phyloP scores from a whole-genome alignment of 805 yeast genomes.

The Komagataella kurtzmanii region DNA sequence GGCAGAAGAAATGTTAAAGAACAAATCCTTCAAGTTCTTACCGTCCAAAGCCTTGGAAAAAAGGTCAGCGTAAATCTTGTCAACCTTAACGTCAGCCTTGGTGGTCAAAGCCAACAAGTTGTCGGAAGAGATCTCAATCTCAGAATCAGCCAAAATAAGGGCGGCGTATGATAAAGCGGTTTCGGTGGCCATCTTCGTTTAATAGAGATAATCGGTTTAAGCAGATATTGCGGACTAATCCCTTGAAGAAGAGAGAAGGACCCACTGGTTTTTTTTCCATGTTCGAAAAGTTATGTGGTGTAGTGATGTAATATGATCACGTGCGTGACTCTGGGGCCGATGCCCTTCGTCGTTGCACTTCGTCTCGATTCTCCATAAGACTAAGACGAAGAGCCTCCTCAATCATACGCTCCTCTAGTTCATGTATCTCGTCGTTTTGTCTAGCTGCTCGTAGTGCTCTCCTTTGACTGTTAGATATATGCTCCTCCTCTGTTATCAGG shows the following conservation, averaged over 20 bases:
- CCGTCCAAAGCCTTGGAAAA: conserved; percentile 76
- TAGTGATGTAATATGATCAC: neutral
- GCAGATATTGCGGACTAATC: neutral
- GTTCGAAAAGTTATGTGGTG: neutral
- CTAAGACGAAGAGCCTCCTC: conserved; percentile 74
- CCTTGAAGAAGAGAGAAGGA: neutral
- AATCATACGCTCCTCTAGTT: conserved; percentile 64
- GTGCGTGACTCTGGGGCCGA: neutral
- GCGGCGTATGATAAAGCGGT: conserved; percentile 96
- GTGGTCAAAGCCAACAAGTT: conserved; percentile 59
- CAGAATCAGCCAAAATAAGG: conserved; percentile 94
- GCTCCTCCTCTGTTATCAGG: conserved; percentile 29
- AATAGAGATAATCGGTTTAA: neutral
- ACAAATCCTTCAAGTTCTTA: conserved; percentile 58
- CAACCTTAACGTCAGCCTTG: conserved; percentile 72
- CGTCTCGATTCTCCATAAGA: conserved; percentile 53
- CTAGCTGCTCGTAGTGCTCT: conserved; percentile 4
- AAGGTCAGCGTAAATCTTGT: conserved; percentile 69
- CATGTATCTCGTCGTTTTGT: conserved; percentile 16
- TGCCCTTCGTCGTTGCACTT: neutral
- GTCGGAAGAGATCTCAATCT: conserved; percentile 80
- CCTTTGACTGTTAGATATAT: conserved; percentile 1
- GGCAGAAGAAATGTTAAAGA: conserved; percentile 40
- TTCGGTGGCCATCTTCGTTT: conserved; percentile 62
- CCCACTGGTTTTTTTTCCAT: neutral